A percentile compares a stretch with the other conserved stretches of the same genome.
Conservation (phyloP, 768 basidiomycete species). For the Thelephora aurantiotincta region DNA sequence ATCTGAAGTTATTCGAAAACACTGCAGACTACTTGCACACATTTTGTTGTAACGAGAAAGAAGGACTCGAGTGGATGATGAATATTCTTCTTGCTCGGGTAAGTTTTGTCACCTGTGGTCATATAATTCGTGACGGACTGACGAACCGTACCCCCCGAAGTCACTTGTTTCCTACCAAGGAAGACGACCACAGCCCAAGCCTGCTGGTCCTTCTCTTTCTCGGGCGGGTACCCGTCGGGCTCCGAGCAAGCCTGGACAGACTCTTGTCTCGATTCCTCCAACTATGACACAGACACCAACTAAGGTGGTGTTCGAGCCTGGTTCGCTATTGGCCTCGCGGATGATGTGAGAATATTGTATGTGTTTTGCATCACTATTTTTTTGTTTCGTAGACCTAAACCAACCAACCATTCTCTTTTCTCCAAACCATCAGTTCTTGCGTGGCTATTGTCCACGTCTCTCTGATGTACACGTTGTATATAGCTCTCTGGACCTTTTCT, state of each 20-base stretch:
- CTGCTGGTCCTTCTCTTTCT: slow-evolving; percentile 20
- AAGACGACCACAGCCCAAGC: slow-evolving; percentile 17
- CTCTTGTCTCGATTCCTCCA: slow-evolving; percentile 33
- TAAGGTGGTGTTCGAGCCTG: slow-evolving; percentile 52
- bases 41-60: slow-evolving; percentile 64
- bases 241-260: slow-evolving; percentile 25
- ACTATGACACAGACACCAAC: slow-evolving; percentile 20
- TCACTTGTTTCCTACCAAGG: slow-evolving; percentile 79
- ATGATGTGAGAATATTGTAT: too few species aligned
- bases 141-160: slow-evolving; percentile 20
- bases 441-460: too few species aligned
- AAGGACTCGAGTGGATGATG: slow-evolving; percentile 70
- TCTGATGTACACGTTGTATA: too few species aligned
- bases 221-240: slow-evolving; percentile 23
- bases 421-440: too few species aligned
- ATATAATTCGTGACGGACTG: slow-evolving; percentile 4
- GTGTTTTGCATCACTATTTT: too few species aligned
- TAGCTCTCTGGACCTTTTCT: too few species aligned
- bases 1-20: slow-evolving; percentile 76
- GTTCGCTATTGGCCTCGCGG: slow-evolving; percentile 53
- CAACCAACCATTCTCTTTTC: too few species aligned
- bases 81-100: slow-evolving; percentile 73
- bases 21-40: slow-evolving; percentile 78
- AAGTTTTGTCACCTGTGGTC: slow-evolving; percentile 15
- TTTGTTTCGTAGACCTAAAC: too few species aligned